Evolutionary conservation across 805 yeast species (phyloP).

Genomic region (Kluyveromyces starmeri): DNA sequence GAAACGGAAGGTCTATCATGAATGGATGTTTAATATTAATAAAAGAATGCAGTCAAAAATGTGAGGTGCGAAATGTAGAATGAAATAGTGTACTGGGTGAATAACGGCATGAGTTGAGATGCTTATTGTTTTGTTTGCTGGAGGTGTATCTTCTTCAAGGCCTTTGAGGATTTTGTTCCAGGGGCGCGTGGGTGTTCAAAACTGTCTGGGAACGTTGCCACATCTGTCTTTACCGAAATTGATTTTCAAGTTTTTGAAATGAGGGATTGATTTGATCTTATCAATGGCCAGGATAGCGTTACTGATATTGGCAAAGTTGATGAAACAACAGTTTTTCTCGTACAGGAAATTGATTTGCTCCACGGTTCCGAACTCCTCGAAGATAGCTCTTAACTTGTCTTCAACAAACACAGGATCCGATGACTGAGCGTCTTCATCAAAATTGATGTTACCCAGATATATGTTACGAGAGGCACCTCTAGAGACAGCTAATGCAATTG

Average conservation of each 20-base stretch:
- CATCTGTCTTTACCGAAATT: constrained; percentile 94
- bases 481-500: constrained; percentile 80
- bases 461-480: constrained; percentile 93
- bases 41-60: too few relatives aligned
- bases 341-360: constrained; percentile 87
- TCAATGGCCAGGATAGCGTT: constrained; percentile 90
- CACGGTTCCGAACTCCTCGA: constrained; percentile 81
- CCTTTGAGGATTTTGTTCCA: too few relatives aligned
- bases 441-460: constrained; percentile 68
- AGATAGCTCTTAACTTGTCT: constrained; percentile 58
- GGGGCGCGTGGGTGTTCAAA: too few relatives aligned
- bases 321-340: constrained; percentile 82
- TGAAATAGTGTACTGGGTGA: too few relatives aligned
- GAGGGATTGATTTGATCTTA: constrained; percentile 69
- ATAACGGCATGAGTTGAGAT: too few relatives aligned
- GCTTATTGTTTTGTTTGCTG: too few relatives aligned
- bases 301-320: constrained; percentile 83
- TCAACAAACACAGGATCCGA: constrained; percentile 36
- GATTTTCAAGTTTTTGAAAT: constrained; percentile 64
- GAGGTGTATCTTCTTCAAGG: too few relatives aligned
- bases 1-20: too few relatives aligned
- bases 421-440: constrained; percentile 18
- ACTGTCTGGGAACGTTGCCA: constrained; percentile 83
- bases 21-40: too few relatives aligned
- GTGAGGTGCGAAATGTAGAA: too few relatives aligned